A percentile compares a stretch with the other conserved stretches of the same genome.
phyloP scores from a whole-genome alignment of 2,329 filamentous ascomycete species.

The Saccharata proteae region DNA sequence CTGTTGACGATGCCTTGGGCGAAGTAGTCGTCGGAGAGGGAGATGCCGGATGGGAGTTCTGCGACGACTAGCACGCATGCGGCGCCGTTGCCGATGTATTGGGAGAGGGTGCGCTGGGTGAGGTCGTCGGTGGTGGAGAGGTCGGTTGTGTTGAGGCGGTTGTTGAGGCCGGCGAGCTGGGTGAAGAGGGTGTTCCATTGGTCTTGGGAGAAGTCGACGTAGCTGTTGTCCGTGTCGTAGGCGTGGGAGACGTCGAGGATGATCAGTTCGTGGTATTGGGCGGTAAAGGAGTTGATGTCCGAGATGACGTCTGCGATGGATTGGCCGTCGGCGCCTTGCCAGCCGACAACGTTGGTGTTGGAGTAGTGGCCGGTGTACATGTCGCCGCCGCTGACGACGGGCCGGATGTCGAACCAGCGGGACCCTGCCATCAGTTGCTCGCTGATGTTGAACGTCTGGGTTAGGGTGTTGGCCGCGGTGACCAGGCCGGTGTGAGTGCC shows the following conservation, averaged over 20 bases:
- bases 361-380: constrained; percentile 34
- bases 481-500: constrained; percentile 27
- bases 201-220: constrained; percentile 24
- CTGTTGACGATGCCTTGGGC: constrained; percentile 23
- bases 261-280: constrained; percentile 33
- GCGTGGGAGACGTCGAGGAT: constrained; percentile 37
- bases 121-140: constrained; percentile 19
- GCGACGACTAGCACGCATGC: constrained; percentile 23
- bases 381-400: constrained; percentile 26
- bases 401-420: constrained; percentile 37
- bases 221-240: constrained; percentile 28
- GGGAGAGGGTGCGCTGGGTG: constrained; percentile 19
- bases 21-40: constrained; percentile 16
- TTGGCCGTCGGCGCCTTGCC: constrained; percentile 36
- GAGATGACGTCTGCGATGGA: constrained; percentile 30
- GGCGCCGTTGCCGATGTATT: constrained; percentile 25
- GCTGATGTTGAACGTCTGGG: constrained; percentile 34
- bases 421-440: constrained; percentile 35
- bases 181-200: constrained; percentile 34
- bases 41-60: constrained; percentile 19
- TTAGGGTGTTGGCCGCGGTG: constrained; percentile 30
- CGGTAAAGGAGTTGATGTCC: constrained; percentile 35
- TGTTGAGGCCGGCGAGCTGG: constrained; percentile 29
- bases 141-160: constrained; percentile 22
- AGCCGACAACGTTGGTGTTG: constrained; percentile 20